These are phyloP conservation scores for Cadophora luteo-olivacea DNA, from an alignment of 2,329 filamentous ascomycete genomes.

Conservation along the genomic window DNA sequence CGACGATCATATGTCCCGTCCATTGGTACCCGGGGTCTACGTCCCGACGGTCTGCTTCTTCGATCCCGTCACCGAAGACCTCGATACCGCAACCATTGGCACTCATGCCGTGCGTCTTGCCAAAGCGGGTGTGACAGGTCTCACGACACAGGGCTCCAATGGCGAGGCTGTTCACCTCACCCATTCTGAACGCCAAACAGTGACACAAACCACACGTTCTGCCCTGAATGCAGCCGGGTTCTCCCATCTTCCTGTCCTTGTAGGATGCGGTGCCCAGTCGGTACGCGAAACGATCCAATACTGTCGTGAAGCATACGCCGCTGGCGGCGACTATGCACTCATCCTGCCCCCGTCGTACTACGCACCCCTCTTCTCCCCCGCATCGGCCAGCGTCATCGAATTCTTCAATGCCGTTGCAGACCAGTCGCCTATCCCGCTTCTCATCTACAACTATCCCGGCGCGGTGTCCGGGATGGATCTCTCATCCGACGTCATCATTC, in stretches of 20 bases:
- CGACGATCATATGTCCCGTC: slow-evolving; percentile 46
- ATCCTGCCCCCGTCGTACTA: slow-evolving; percentile 74
- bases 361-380: slow-evolving; percentile 61
- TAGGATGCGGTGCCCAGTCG: slow-evolving; percentile 70
- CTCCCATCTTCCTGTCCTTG: slow-evolving; percentile 65
- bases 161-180: slow-evolving; percentile 72
- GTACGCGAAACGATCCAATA: slow-evolving; percentile 69
- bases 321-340: slow-evolving; percentile 71
- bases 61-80: slow-evolving; percentile 66
- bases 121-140: slow-evolving; percentile 63
- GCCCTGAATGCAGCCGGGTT: slow-evolving; percentile 66
- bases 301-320: slow-evolving; percentile 65
- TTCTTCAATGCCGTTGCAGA: slow-evolving; percentile 69
- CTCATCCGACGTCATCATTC: slow-evolving; percentile 85
- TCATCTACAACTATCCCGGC: slow-evolving; percentile 92
- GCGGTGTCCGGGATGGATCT: slow-evolving; percentile 88
- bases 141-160: slow-evolving; percentile 71
- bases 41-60: slow-evolving; percentile 81
- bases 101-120: slow-evolving; percentile 61
- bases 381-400: slow-evolving; percentile 59
- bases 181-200: slow-evolving; percentile 63
- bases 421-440: slow-evolving; percentile 74
- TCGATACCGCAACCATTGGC: slow-evolving; percentile 64
- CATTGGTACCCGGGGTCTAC: slow-evolving; percentile 64
- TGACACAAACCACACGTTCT: slow-evolving; percentile 64